Percentiles rank a stretch among this genome's conserved stretches.
Conservation (phyloP, 768 basidiomycete species). For the Exidia glandulosa region DNA sequence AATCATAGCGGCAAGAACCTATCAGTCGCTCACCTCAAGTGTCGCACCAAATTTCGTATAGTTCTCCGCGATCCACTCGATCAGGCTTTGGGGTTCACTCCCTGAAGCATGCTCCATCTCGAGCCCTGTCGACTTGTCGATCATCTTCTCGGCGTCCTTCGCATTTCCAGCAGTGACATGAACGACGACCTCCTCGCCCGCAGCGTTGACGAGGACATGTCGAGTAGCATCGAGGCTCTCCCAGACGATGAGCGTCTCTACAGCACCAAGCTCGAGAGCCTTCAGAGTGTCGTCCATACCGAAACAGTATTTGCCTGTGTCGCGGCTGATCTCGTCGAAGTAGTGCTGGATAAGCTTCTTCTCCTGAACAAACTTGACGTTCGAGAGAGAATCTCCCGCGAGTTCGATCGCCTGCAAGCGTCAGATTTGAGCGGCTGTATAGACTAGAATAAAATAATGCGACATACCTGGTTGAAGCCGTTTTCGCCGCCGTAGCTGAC, state of each 20-base stretch:
- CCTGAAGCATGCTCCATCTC: conserved; percentile 78
- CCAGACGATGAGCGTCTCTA: conserved; percentile 97
- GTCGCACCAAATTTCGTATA: conserved; percentile 97
- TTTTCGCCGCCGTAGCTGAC: conserved; percentile 98
- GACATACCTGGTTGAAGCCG: conserved; percentile 88
- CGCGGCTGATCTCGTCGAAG: conserved; percentile 98
- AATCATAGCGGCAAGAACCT: not conserved
- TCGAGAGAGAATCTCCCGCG: conserved; percentile 88
- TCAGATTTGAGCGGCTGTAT: not conserved
- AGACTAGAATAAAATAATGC: not conserved
- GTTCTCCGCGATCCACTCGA: conserved; percentile 98
- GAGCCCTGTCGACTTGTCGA: conserved; percentile 84
- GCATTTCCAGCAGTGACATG: conserved; percentile 74
- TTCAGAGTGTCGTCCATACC: conserved; percentile 96
- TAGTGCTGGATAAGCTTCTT: conserved; percentile 96
- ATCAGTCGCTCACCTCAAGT: conserved; percentile 39
- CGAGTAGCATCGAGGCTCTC: conserved; percentile 91
- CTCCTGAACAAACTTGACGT: conserved; percentile 99
- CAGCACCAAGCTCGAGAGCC: conserved; percentile 89
- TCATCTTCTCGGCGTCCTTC: conserved; percentile 88
- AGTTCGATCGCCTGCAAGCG: conserved; percentile 79
- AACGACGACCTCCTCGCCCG: conserved; percentile 77
- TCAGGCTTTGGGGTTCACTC: conserved; percentile 68
- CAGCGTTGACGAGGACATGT: conserved; percentile 81
- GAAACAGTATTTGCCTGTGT: conserved; percentile 93